Evolutionary conservation across 495 filamentous ascomycete species (phyloP).

Genomic region (Bryoglossum gracile): DNA sequence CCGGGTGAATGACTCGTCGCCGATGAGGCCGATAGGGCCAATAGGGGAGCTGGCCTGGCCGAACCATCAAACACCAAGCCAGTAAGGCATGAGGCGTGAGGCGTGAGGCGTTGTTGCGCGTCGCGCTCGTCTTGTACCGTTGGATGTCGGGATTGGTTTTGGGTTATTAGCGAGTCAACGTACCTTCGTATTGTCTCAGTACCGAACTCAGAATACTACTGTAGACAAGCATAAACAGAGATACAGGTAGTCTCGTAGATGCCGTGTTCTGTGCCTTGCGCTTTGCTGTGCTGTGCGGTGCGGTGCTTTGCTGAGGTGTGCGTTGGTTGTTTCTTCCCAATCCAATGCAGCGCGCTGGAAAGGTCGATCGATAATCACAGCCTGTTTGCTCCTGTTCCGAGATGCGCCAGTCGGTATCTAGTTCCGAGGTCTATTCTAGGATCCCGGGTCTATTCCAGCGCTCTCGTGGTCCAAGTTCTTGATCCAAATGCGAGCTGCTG

Average conservation of each 20-base stretch:
- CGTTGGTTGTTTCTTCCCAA: background rate
- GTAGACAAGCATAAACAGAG: background rate
- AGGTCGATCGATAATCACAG: background rate
- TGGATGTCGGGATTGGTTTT: background rate
- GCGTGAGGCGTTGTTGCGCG: constrained; percentile 8
- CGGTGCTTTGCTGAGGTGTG: background rate
- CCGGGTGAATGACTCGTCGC: constrained; percentile 17
- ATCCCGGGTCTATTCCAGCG: background rate
- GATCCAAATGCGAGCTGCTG: constrained; percentile 6
- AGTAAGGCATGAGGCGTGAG: too few species aligned
- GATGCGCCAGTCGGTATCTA: too few species aligned
- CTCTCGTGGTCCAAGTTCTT: background rate
- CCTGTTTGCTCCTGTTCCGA: too few species aligned
- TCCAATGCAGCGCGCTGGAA: background rate
- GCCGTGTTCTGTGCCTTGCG: too few species aligned
- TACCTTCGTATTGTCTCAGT: background rate
- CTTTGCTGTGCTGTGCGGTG: background rate
- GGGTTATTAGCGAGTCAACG: background rate
- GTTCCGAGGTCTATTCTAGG: background rate
- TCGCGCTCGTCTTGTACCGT: background rate
- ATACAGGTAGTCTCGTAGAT: too few species aligned
- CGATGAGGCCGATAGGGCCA: constrained; percentile 7
- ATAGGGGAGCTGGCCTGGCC: constrained; percentile 2
- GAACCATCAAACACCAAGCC: constrained; percentile 4
- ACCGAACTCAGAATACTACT: background rate